Evolutionary conservation across 306 rosid genomes (phyloP), one percentile per base, ranked within the genome.

Genomic region (Arachis hypogaea): DNA sequence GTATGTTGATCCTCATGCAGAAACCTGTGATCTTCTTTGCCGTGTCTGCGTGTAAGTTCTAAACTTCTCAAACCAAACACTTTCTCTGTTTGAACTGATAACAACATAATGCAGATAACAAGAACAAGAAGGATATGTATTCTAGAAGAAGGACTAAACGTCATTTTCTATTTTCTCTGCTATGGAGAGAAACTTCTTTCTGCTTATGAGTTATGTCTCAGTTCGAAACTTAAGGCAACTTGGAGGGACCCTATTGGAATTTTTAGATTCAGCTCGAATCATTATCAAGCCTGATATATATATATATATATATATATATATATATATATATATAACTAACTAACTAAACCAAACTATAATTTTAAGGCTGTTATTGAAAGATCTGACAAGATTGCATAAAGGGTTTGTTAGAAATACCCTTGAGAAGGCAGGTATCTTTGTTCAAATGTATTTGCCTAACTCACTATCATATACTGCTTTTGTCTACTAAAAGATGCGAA

Each of bases 391-490:
- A 82, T 82, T 89, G 82, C 84, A 85, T 81, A 88, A 93, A 89
- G 93, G 80, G 77, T 42, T 77, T 72, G 81, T 88, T 9, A 88
- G 84, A 85, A 84, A 89, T 80, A 80, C 87, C 84, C 91, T 79
- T 83, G 89, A 88, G 92, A 92, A 88, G 97, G 93, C 86, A 87
- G 82, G 93, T 79, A 89, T 88, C 89, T 84, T 89, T 82, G 82
- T 78, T 72, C 78, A 38, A 75, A 76, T 76, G 72, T 62, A 81
- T 76, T 83, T 76, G 67, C 77, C 55, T 66, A 77, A 82, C 72
- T 81, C 86, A 76, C 88, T 84, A 79, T 89, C 84, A 83, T 78
- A 83, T 67, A 60, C 69, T 73, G 78, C 87, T 83, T 84, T 88
- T 88, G 84, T 79, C 83, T 71, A 74, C 63, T 45, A 49, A 69